phyloP scores from a whole-genome alignment of 495 filamentous ascomycete genomes.

The Chaetomium fimeti region DNA sequence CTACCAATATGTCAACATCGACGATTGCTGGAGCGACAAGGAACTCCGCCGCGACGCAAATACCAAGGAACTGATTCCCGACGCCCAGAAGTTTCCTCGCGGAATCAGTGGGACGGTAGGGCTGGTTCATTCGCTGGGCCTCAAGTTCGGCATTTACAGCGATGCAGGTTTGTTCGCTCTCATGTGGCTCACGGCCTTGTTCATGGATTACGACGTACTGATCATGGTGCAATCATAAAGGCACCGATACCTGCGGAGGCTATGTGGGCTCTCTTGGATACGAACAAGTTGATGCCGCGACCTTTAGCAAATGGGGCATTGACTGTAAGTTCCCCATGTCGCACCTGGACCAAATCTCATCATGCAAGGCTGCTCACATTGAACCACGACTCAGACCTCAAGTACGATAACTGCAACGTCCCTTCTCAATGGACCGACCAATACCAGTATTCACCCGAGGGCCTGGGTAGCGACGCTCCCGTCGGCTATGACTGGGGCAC shows the following conservation, averaged over 20 bases:
- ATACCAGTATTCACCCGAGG: not conserved
- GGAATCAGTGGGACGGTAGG: not conserved
- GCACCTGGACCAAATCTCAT: too few species aligned
- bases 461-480: not conserved
- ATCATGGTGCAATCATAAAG: not conserved
- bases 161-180: not conserved
- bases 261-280: not conserved
- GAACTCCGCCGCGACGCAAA: not conserved
- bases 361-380: too few species aligned
- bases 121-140: not conserved
- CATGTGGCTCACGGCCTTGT: too few species aligned
- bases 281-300: not conserved
- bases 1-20: conserved; percentile 8
- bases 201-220: too few species aligned
- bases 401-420: conserved; percentile 6
- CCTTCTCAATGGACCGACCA: not conserved
- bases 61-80: not conserved
- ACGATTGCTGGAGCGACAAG: conserved; percentile 11
- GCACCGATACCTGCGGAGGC: not conserved
- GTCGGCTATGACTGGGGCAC: not conserved
- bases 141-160: not conserved
- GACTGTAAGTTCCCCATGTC: conserved; percentile 6
- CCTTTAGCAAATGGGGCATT: not conserved
- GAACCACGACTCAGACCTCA: too few species aligned
- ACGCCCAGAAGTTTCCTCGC: not conserved